Base-by-base conservation (phyloP, 1,284 basidiomycete species). In the Sutorius eximius region DNA sequence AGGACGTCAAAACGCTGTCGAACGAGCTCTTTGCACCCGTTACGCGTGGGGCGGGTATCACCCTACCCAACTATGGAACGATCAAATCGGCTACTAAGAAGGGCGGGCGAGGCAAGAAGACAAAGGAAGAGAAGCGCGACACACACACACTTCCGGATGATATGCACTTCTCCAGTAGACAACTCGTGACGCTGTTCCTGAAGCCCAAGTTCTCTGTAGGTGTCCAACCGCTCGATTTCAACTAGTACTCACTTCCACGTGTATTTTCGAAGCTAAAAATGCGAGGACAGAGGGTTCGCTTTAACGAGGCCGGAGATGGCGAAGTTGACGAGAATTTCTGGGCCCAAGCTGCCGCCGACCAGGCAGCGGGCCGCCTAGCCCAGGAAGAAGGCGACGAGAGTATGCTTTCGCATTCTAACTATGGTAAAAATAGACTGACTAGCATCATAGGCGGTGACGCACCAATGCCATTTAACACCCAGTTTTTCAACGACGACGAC, bases 401-500 rank as follows among this genome's bases (percentile, higher is more conserved):
- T 88, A 59, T 69, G 81, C 22, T 36, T 51, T 45, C 46, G 30
- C 15, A 46, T 5, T 33, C 51, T 10, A 27, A 27, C 37, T n/a
- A 24, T 40, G 47, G 34, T 38, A 32, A 13, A 10, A 38, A 38
- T 45, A 46, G 24, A 40, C 44, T 60, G 37, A 56, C 51, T 51
- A 27, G 33, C 30, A 50, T 55, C 30, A 44, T 57, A 81, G 79
- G 71, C 44, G 73, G 72, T 27, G 74, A 78, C 56, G 79, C 75
- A 47, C 81, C 81, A 0, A 78, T 83, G 10, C 95, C 94, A 0
- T 98, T 98, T 73, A 91, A 91, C 61, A 95, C 95, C 0, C 96
- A 98, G 67, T 97, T 98, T 81, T 98, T 98, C 84, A 89, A 95
- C 61, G 96, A 98, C 61, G 92, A 93, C 56, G 92, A 95, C 62